Evolutionary conservation across 2,329 filamentous ascomycete species (phyloP).

Genomic region (Mycosphaerelloides madeirae): DNA sequence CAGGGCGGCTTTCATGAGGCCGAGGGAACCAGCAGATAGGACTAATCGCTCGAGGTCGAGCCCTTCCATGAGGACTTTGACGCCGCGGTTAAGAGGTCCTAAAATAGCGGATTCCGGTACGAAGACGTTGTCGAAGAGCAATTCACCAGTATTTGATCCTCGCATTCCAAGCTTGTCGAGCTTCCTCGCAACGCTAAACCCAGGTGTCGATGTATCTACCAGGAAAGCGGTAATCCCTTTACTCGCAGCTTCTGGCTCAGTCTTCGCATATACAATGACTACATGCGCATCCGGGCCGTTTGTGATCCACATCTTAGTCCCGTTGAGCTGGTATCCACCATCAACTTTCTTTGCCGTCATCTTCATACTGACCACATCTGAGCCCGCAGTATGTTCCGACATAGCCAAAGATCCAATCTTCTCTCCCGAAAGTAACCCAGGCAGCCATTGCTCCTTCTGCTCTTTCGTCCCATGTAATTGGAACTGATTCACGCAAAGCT

Average conservation of each 20-base stretch:
- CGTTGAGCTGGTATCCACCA: slow-evolving; percentile 80
- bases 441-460: slow-evolving; percentile 78
- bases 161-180: slow-evolving; percentile 98
- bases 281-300: slow-evolving; percentile 92
- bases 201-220: slow-evolving; percentile 65
- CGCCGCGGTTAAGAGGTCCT: slow-evolving; percentile 73
- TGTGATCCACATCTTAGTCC: slow-evolving; percentile 99
- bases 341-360: slow-evolving; percentile 74
- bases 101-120: slow-evolving; percentile 78
- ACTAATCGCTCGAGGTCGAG: slow-evolving; percentile 91
- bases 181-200: slow-evolving; percentile 84
- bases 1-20: slow-evolving; percentile 87
- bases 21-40: slow-evolving; percentile 81
- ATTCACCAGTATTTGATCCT: slow-evolving; percentile 90
- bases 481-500: slow-evolving; percentile 94
- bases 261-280: slow-evolving; percentile 96
- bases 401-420: slow-evolving; percentile 87
- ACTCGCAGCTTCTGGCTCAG: slow-evolving; percentile 68
- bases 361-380: slow-evolving; percentile 94
- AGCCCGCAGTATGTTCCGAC: slow-evolving; percentile 86
- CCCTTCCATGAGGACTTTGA: slow-evolving; percentile 91
- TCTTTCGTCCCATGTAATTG: slow-evolving; percentile 76
- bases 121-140: slow-evolving; percentile 86
- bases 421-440: slow-evolving; percentile 72
- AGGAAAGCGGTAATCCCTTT: slow-evolving; percentile 96